Percentiles rank a stretch among this genome's conserved stretches.
These are phyloP conservation scores for Sporothrix brunneoviolacea DNA, from an alignment of 2,329 filamentous ascomycete species.

Conservation along the genomic window DNA sequence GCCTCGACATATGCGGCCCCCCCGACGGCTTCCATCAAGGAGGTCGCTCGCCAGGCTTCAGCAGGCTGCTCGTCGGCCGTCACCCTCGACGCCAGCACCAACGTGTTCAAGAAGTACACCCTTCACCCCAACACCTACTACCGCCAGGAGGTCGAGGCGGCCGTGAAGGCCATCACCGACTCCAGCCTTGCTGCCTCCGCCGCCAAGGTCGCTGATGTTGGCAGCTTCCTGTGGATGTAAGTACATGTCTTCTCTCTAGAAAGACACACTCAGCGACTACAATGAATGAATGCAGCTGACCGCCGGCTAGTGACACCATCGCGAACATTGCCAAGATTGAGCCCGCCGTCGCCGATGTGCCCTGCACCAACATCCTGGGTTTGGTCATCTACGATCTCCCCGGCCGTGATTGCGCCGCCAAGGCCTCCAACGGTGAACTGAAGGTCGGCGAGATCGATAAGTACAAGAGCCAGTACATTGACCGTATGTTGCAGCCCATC, in stretches of 20 bases:
- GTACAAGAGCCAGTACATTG: conserved; percentile 38
- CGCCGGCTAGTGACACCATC: conserved; percentile 28
- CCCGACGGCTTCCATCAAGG: conserved; percentile 21
- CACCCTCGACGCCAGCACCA: conserved; percentile 32
- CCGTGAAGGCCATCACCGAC: conserved; percentile 25
- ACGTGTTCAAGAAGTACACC: conserved; percentile 32
- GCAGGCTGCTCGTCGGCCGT: conserved; percentile 30
- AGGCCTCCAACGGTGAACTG: conserved; percentile 58
- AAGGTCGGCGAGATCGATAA: conserved; percentile 42
- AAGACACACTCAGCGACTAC: no score
- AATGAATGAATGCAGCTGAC: background rate
- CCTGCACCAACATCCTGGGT: conserved; percentile 33
- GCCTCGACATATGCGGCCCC: conserved; percentile 29
- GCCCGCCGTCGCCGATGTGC: conserved; percentile 29
- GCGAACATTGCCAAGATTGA: conserved; percentile 32
- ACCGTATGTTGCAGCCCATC: no score
- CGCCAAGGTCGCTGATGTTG: conserved; percentile 31
- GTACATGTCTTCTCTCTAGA: conserved; percentile 10
- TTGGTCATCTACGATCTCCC: conserved; percentile 59
- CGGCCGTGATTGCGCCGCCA: conserved; percentile 56
- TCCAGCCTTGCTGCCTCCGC: conserved; percentile 25
- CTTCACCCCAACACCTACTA: conserved; percentile 35
- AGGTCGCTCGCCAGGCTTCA: conserved; percentile 24
- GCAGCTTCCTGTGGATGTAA: conserved; percentile 36
- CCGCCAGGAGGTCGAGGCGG: conserved; percentile 32